These are phyloP conservation scores for Pleurotus cornucopiae DNA, from an alignment of 768 basidiomycete genomes.

Conservation along the genomic window DNA sequence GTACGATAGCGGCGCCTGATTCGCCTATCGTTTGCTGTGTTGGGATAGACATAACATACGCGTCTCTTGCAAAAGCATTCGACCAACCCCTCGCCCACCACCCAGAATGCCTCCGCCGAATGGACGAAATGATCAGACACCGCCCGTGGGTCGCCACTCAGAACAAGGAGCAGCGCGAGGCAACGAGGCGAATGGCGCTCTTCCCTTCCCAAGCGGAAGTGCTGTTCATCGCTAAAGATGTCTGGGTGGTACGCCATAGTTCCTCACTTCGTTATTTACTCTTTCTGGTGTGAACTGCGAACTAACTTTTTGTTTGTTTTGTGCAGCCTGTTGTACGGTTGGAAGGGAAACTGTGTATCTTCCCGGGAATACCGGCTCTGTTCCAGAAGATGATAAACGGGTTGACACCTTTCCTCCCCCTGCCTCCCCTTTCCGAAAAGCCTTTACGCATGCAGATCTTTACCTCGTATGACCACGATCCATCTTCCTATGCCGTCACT, in stretches of 20 bases:
- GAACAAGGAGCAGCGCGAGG: constrained; percentile 69
- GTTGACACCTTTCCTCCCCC: constrained; percentile 68
- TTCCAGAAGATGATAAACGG: constrained; percentile 80
- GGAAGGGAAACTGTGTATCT: constrained; percentile 81
- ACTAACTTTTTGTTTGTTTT: constrained; percentile 2
- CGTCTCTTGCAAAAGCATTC: constrained; percentile 85
- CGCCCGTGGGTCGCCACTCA: constrained; percentile 56
- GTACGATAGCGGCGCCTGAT: background rate
- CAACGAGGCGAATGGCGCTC: constrained; percentile 84
- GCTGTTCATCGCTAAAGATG: constrained; percentile 70
- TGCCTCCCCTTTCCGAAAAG: constrained; percentile 71
- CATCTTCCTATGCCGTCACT: background rate
- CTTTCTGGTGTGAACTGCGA: background rate
- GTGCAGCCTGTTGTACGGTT: constrained; percentile 80
- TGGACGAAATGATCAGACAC: constrained; percentile 57
- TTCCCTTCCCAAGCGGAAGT: constrained; percentile 80
- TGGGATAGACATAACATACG: constrained; percentile 79
- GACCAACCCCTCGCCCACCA: constrained; percentile 65
- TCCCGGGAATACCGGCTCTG: constrained; percentile 86
- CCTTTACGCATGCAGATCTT: constrained; percentile 81
- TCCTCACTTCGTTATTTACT: background rate
- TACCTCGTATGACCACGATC: constrained; percentile 53
- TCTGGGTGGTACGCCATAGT: constrained; percentile 72
- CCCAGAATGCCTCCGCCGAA: constrained; percentile 70
- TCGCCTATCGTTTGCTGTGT: background rate